phyloP scores from a whole-genome alignment of 148 eudicot species.

The Talinum fruticosum region DNA sequence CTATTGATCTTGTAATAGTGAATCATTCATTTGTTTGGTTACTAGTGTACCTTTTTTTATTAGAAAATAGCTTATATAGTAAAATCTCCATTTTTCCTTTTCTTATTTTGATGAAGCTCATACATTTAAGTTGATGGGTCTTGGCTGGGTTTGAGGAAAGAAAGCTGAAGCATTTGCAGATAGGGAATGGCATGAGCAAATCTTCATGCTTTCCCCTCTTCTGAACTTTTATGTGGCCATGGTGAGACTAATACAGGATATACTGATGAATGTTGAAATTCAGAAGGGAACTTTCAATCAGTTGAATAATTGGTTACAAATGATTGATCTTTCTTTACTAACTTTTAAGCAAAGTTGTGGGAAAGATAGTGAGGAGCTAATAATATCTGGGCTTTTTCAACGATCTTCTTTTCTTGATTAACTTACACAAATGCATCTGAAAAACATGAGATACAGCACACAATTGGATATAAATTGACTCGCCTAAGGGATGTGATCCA shows the following conservation, averaged over 20 bases:
- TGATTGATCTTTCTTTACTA: background rate
- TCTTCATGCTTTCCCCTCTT: too few species aligned
- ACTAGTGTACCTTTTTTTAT: background rate
- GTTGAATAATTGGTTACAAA: too few species aligned
- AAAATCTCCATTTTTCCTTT: background rate
- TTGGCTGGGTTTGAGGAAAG: background rate
- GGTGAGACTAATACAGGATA: background rate
- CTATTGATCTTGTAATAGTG: conserved; percentile 19
- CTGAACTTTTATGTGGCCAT: background rate
- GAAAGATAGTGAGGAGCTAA: background rate
- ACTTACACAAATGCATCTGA: background rate
- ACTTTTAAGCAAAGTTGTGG: background rate
- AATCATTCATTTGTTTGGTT: conserved; percentile 23
- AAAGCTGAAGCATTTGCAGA: background rate
- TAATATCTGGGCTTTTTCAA: background rate
- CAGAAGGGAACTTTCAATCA: background rate
- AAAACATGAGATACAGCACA: background rate
- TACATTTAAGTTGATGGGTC: background rate
- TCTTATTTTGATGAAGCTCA: background rate
- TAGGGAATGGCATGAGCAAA: too few species aligned
- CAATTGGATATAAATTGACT: too few species aligned
- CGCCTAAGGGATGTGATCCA: too few species aligned
- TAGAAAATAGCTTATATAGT: conserved; percentile 16
- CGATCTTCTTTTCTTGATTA: background rate
- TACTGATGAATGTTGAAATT: background rate